These are phyloP conservation scores for Fusarium transvaalense DNA, from an alignment of 2,329 filamentous ascomycete species.

Conservation along the genomic window DNA sequence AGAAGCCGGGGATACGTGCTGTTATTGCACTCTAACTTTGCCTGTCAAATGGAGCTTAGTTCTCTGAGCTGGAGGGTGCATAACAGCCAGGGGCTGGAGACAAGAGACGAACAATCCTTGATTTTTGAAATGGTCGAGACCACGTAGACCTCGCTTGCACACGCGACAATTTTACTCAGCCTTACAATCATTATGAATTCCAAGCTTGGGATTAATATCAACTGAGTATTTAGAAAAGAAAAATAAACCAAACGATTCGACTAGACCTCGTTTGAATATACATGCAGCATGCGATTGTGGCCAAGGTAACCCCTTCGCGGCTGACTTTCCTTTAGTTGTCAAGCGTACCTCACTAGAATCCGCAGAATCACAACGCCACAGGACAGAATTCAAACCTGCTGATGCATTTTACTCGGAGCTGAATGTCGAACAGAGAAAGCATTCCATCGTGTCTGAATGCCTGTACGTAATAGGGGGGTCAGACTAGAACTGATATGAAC, in stretches of 20 bases:
- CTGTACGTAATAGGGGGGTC: slow-evolving; percentile 22
- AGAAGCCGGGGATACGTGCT: background rate
- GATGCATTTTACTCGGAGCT: slow-evolving; percentile 2
- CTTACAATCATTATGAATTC: background rate
- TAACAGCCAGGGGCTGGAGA: background rate
- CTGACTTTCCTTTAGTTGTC: background rate
- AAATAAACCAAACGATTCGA: background rate
- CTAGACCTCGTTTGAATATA: background rate
- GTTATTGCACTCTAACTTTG: background rate
- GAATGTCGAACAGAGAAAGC: slow-evolving; percentile 4
- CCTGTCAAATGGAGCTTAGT: slow-evolving; percentile 5
- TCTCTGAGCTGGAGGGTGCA: slow-evolving; percentile 11
- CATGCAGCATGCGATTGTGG: background rate
- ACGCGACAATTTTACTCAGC: background rate
- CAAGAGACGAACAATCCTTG: background rate
- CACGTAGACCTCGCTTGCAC: background rate
- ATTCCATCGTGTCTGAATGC: slow-evolving; percentile 1
- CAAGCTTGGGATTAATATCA: too few relatives aligned
- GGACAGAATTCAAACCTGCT: background rate
- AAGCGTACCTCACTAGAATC: background rate
- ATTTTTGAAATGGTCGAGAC: background rate
- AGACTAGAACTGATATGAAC: slow-evolving; percentile 4
- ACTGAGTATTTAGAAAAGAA: too few relatives aligned
- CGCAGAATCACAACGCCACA: background rate
- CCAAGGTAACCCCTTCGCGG: too few relatives aligned